Conservation (phyloP, 2,329 filamentous ascomycete genomes). For the Macrophomina phaseolina region DNA sequence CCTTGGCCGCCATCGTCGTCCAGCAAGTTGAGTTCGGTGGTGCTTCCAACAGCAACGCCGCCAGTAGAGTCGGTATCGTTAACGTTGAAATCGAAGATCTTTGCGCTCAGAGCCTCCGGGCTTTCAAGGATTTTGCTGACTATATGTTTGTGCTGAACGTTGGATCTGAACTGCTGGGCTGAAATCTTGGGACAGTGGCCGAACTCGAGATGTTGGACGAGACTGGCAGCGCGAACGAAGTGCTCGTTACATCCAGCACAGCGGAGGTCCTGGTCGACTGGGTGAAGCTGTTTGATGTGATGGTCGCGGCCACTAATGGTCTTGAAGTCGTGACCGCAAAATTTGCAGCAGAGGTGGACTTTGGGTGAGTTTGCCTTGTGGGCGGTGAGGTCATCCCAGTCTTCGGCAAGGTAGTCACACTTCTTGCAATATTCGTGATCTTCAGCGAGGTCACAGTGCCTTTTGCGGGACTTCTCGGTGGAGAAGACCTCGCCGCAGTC, state of each 20-base stretch:
- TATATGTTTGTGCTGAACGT: conserved; percentile 58
- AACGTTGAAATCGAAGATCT: conserved; percentile 28
- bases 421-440: conserved; percentile 54
- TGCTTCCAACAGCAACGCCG: not conserved
- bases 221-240: conserved; percentile 55
- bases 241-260: conserved; percentile 59
- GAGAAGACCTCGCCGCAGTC: conserved; percentile 55
- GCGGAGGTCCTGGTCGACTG: conserved; percentile 54
- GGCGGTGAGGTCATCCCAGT: conserved; percentile 51
- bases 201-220: conserved; percentile 62
- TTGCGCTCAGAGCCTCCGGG: conserved; percentile 13
- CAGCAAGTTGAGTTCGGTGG: not conserved
- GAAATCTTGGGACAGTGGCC: conserved; percentile 55
- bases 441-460: conserved; percentile 55
- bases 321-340: conserved; percentile 63
- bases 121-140: conserved; percentile 44
- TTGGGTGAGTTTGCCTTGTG: conserved; percentile 52
- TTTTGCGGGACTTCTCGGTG: conserved; percentile 52
- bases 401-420: conserved; percentile 53
- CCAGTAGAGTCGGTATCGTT: conserved; percentile 1
- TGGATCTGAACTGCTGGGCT: conserved; percentile 51
- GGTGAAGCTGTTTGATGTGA: conserved; percentile 60
- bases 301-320: conserved; percentile 56
- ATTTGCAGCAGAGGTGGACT: conserved; percentile 60
- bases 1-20: not conserved